These are phyloP conservation scores for Erythrophleum fordii DNA, from an alignment of 306 rosid genomes.

Conservation along the genomic window DNA sequence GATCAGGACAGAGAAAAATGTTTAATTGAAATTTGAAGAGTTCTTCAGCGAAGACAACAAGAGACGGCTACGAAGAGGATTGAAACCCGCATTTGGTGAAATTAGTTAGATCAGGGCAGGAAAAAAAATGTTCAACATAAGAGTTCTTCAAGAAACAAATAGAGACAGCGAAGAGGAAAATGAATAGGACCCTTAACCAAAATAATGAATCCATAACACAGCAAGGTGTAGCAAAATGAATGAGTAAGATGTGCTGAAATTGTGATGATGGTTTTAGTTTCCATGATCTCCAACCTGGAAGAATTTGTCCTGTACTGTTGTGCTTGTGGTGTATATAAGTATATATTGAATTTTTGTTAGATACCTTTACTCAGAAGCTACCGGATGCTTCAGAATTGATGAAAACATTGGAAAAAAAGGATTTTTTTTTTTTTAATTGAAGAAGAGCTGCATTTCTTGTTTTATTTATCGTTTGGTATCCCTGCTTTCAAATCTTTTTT, in stretches of 20 bases:
- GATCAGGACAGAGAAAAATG: not conserved
- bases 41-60: not conserved
- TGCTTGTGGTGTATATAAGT: not conserved
- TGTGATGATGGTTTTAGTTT: constrained; percentile 9
- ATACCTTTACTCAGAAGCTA: constrained; percentile 6
- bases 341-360: not conserved
- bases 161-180: not conserved
- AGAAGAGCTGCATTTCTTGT: no score
- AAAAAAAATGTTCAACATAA: not conserved
- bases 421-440: no score
- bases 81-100: not conserved
- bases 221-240: not conserved
- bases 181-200: not conserved
- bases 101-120: not conserved
- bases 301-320: not conserved
- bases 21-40: not conserved
- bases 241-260: not conserved
- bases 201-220: not conserved
- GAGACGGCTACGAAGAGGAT: not conserved
- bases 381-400: not conserved
- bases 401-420: not conserved
- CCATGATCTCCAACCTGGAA: constrained; percentile 5
- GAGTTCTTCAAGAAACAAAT: not conserved
- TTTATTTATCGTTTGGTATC: not conserved
- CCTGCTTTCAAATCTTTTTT: not conserved